These are phyloP conservation scores for Geotrichum carabidarum DNA, from an alignment of 1,139 yeast genomes.

Conservation along the genomic window DNA sequence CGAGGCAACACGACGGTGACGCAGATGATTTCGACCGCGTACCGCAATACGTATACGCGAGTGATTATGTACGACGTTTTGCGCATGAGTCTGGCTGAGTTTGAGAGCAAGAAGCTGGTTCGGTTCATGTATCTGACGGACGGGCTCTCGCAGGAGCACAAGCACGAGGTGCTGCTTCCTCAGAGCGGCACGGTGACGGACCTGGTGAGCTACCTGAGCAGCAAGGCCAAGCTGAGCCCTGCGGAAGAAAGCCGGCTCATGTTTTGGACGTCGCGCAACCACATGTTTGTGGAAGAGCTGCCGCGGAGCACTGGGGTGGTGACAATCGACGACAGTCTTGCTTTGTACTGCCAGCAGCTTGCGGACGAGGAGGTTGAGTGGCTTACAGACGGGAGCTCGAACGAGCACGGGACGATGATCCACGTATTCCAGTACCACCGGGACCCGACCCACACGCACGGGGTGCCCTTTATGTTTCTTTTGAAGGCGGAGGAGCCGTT, in stretches of 20 bases:
- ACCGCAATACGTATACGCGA: conserved; percentile 26
- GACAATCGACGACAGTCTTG: conserved; percentile 27
- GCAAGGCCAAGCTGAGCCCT: conserved; percentile 50
- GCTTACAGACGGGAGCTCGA: conserved; percentile 23
- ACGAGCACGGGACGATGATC: conserved; percentile 34
- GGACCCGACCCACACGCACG: conserved; percentile 64
- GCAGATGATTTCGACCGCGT: conserved; percentile 42
- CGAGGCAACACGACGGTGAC: conserved; percentile 35
- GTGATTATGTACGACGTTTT: conserved; percentile 61
- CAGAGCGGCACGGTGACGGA: conserved; percentile 50
- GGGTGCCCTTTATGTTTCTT: conserved; percentile 80
- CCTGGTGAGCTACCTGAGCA: conserved; percentile 52
- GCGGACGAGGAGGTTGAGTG: conserved; percentile 36
- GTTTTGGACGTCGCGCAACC: conserved; percentile 49
- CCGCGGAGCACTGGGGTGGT: conserved; percentile 27
- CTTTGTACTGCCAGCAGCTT: conserved; percentile 34
- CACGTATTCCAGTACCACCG: conserved; percentile 71
- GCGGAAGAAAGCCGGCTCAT: conserved; percentile 51
- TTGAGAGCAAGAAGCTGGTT: conserved; percentile 68
- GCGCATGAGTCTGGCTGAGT: conserved; percentile 65
- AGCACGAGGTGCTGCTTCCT: conserved; percentile 65
- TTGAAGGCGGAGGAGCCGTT: conserved; percentile 53
- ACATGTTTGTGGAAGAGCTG: conserved; percentile 28
- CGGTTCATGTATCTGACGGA: conserved; percentile 39
- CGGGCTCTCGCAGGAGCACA: conserved; percentile 47